Evolutionary conservation across 257 asterid species (phyloP), one percentile per base, ranked within the genome.

Genomic region (Jasminum sambac): DNA sequence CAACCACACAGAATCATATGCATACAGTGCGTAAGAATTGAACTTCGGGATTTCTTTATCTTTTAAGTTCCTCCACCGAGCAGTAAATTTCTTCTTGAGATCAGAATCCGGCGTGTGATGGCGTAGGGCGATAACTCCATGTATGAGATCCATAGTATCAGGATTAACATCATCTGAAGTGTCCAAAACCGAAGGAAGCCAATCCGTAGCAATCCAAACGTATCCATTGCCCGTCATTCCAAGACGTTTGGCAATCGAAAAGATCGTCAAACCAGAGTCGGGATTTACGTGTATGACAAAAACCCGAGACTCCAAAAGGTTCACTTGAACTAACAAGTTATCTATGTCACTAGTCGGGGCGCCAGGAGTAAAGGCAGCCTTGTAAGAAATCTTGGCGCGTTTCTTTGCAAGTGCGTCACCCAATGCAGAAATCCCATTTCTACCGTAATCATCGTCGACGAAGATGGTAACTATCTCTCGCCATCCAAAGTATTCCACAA

Each of bases 181-280:
- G 79, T 89, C 95, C 6, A 84, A 59, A 68, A 85, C 57, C 11
- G 84, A 64, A 11, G 90, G 85, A 57, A 89, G 92, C 96, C 95
- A 89, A 74, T 87, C 96, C 0, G 96, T 89, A 42, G 92, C 77
- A 48, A 89, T 87, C 96, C 96, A 87, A 52, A 84, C 95, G 44
- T 87, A 89, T 6, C 91, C 72, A 30, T 42, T 55, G 66, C 69
- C 52, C 86, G 87, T 80, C 96, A 89, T 89, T 71, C 89, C 88
- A 10, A 87, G 82, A 69, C 72, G 76, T 59, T 85, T 86, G 2
- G 95, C 96, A 4, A 66, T 76, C 3, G 84, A 48, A 62, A 89
- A 85, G 11, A 89, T 58, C 19, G 72, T 36, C 5, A 89, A 79
- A 16, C 95, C 96, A 5, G 90, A 67, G 68, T 89, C 96, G 0